Evolutionary conservation across 2,329 filamentous ascomycete species (phyloP).

Genomic region (Hirsutella rhossiliensis): DNA sequence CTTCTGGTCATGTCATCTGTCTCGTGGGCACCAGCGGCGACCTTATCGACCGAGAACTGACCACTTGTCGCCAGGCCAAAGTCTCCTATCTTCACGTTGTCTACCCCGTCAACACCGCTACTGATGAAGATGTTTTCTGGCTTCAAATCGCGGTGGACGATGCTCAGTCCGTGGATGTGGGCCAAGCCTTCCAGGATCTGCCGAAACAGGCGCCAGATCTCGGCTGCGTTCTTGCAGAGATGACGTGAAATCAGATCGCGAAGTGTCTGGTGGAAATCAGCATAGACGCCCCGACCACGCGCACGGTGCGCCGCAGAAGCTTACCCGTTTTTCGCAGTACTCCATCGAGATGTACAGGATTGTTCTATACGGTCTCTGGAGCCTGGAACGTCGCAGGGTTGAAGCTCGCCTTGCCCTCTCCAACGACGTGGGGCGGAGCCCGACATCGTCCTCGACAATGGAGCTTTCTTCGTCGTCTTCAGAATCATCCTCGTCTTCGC

Average conservation of each 20-base stretch:
- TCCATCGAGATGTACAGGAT: conserved; percentile 98
- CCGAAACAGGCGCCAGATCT: conserved; percentile 82
- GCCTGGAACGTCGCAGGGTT: conserved; percentile 19
- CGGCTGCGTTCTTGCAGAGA: conserved; percentile 59
- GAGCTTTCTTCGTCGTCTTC: conserved; percentile 33
- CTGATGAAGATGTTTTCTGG: conserved; percentile 93
- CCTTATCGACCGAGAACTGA: conserved; percentile 55
- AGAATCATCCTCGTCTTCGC: conserved; percentile 31
- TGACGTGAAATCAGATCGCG: conserved; percentile 74
- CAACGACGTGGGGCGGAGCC: conserved; percentile 15
- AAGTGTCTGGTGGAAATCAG: conserved; percentile 43
- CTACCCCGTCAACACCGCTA: conserved; percentile 54
- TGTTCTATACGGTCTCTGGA: conserved; percentile 47
- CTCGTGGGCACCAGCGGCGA: conserved; percentile 27
- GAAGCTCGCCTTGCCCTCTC: conserved; percentile 17
- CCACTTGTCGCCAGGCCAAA: conserved; percentile 90
- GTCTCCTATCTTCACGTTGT: conserved; percentile 91
- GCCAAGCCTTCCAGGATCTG: conserved; percentile 83
- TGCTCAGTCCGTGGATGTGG: conserved; percentile 81
- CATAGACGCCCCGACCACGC: neutral
- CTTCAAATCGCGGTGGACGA: conserved; percentile 93
- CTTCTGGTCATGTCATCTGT: conserved; percentile 56
- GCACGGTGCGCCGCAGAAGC: conserved; percentile 13
- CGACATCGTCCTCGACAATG: conserved; percentile 18
- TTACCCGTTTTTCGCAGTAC: conserved; percentile 80